Conservation (phyloP, 495 filamentous ascomycete species). For the Neurospora sp. region DNA sequence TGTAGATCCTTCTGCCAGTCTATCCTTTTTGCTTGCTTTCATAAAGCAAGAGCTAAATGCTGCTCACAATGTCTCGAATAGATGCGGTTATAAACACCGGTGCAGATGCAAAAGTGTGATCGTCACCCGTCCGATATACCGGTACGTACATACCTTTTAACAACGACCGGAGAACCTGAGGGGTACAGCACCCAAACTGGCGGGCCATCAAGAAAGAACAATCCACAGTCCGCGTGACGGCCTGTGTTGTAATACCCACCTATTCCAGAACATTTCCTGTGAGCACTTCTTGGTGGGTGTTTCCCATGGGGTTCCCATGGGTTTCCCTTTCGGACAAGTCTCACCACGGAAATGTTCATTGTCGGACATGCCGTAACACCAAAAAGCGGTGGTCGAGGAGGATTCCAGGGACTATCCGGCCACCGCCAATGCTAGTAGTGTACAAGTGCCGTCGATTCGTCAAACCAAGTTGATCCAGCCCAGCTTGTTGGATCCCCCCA, state of each 20-base stretch:
- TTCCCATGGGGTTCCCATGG: background rate
- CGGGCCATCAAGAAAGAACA: background rate
- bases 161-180: background rate
- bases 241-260: background rate
- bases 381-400: background rate
- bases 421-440: background rate
- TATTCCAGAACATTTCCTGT: background rate
- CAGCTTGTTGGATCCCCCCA: background rate
- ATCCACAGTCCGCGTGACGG: background rate
- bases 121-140: background rate
- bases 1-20: background rate
- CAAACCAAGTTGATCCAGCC: background rate
- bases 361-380: background rate
- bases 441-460: background rate
- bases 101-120: background rate
- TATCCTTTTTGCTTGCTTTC: background rate
- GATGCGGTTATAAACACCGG: background rate
- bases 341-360: background rate
- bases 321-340: background rate
- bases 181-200: background rate
- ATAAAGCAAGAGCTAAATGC: background rate
- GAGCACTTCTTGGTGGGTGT: background rate
- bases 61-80: background rate
- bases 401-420: background rate
- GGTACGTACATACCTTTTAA: background rate